Percentiles rank a stretch among this genome's conserved stretches.
These are phyloP conservation scores for Biscogniauxia marginata DNA, from an alignment of 2,329 filamentous ascomycete genomes.

Conservation along the genomic window DNA sequence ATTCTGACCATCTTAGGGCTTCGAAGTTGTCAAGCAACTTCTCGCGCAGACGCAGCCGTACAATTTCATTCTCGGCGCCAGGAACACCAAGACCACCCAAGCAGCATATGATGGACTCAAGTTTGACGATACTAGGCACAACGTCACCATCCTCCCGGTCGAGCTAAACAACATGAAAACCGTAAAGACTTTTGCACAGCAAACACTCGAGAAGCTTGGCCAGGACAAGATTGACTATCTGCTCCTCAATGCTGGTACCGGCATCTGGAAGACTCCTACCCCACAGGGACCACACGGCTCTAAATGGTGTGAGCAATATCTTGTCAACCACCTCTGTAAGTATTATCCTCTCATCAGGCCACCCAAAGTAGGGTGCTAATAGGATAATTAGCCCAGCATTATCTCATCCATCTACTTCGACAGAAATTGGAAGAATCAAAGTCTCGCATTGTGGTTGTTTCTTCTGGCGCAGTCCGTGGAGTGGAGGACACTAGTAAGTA, in stretches of 20 bases:
- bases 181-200: conserved; percentile 47
- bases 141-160: conserved; percentile 45
- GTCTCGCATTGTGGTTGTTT: conserved; percentile 50
- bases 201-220: conserved; percentile 42
- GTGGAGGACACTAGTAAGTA: conserved; percentile 39
- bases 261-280: conserved; percentile 34
- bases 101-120: conserved; percentile 42
- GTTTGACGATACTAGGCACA: conserved; percentile 40
- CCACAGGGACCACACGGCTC: conserved; percentile 39
- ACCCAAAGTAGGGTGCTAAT: conserved; percentile 3
- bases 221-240: conserved; percentile 45
- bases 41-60: conserved; percentile 45
- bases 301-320: conserved; percentile 49
- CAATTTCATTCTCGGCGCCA: conserved; percentile 48
- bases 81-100: conserved; percentile 42
- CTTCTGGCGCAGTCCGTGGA: conserved; percentile 45
- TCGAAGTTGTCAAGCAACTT: conserved; percentile 53
- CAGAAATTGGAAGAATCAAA: conserved; percentile 47
- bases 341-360: neutral
- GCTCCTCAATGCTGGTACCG: conserved; percentile 49
- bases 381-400: conserved; percentile 47
- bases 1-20: conserved; percentile 38
- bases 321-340: conserved; percentile 54
- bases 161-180: conserved; percentile 45
- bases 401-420: conserved; percentile 48